Conservation (phyloP, 352 stramenopile species). For the Aphanomyces invadans region DNA sequence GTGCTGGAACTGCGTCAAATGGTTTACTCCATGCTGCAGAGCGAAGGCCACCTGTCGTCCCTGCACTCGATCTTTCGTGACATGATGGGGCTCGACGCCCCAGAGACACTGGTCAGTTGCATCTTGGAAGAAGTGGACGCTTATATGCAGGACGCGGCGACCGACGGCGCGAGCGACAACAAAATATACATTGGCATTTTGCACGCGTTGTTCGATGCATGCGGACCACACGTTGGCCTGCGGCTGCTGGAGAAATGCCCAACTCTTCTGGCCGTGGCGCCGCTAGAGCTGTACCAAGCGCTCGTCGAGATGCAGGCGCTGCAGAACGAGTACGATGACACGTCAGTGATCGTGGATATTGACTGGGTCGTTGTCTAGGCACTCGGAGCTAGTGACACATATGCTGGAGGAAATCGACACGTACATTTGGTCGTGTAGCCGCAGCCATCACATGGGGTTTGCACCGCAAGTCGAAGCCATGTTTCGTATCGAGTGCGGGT, state of each 20-base stretch:
- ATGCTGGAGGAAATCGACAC: conserved; percentile 79
- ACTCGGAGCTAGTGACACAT: conserved; percentile 53
- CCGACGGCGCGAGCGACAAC: background rate
- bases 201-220: conserved; percentile 55
- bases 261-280: conserved; percentile 51
- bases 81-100: background rate
- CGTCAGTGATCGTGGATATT: no score
- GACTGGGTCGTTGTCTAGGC: conserved; percentile 27
- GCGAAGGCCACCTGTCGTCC: background rate
- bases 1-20: conserved; percentile 7
- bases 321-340: conserved; percentile 35
- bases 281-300: conserved; percentile 66
- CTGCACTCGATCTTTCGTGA: background rate
- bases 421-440: conserved; percentile 71
- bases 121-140: conserved; percentile 20
- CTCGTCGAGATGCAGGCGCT: conserved; percentile 68
- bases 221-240: conserved; percentile 50
- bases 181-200: conserved; percentile 31
- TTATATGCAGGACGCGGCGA: background rate
- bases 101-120: background rate
- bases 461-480: conserved; percentile 59
- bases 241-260: conserved; percentile 49
- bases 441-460: conserved; percentile 48
- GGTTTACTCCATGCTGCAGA: conserved; percentile 16
- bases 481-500: conserved; percentile 47